Evolutionary conservation across 768 basidiomycete genomes (phyloP).

Genomic region (Amanita pallidorosea): DNA sequence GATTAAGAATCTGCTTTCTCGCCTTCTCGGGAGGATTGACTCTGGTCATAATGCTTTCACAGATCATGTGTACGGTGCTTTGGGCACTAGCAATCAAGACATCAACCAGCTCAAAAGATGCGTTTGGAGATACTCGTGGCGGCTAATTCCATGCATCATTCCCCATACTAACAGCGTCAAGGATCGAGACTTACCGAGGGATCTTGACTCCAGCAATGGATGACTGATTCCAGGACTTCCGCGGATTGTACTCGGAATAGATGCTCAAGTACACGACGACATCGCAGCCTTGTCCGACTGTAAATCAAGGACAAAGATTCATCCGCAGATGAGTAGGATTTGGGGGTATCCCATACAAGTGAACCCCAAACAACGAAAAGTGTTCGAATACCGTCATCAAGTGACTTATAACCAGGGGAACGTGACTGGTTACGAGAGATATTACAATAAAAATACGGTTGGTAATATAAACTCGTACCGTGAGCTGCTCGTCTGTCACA

Average conservation of each 20-base stretch:
- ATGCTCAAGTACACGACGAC: conserved; percentile 74
- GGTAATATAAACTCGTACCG: conserved; percentile 23
- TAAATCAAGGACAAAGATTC: conserved; percentile 63
- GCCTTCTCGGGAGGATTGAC: conserved; percentile 45
- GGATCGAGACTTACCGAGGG: conserved; percentile 26
- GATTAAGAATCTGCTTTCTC: conserved; percentile 51
- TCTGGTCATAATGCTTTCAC: conserved; percentile 67
- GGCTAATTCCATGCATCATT: conserved; percentile 9
- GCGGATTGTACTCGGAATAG: conserved; percentile 71
- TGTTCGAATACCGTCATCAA: conserved; percentile 75
- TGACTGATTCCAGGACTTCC: conserved; percentile 76
- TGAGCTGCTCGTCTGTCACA: conserved; percentile 42
- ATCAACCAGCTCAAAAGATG: conserved; percentile 77
- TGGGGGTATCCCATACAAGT: conserved; percentile 37
- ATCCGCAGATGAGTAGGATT: conserved; percentile 41
- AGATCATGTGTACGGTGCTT: conserved; percentile 78
- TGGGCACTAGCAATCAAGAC: conserved; percentile 77
- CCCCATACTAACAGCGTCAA: neutral
- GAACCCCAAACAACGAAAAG: conserved; percentile 69
- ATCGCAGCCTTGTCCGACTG: conserved; percentile 53
- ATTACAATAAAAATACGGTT: neutral
- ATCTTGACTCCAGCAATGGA: conserved; percentile 74
- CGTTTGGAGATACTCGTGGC: conserved; percentile 28
- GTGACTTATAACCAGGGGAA: conserved; percentile 64
- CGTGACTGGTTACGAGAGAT: conserved; percentile 35